Evolutionary conservation across 2,329 filamentous ascomycete genomes (phyloP), one percentile per base, ranked within the genome.

Genomic region (Myriangium duriaei): DNA sequence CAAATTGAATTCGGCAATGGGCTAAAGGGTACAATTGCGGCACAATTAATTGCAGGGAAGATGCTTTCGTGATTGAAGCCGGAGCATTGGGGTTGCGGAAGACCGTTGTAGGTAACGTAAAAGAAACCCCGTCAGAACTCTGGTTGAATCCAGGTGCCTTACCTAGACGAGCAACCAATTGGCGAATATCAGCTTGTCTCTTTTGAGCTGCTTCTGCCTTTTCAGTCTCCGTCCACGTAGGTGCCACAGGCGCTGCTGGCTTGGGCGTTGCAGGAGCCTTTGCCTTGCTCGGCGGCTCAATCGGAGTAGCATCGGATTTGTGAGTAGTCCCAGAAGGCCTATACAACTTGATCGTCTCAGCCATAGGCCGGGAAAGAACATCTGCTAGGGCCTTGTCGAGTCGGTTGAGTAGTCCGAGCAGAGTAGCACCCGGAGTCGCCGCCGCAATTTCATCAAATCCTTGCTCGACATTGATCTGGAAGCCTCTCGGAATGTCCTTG

Each of bases 81-180:
- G 79, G 81, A 55, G 87, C 80, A 18, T 69, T 63, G 1, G 76
- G 79, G 44, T 77, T 81, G 19, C 74, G 71, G 52, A 81, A 91
- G 21, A 74, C 57, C 1, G 74, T 67, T 36, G 80, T 16, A 1
- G 82, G 79, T 5, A 88, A 67, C 2, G 72, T 79, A 53, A 80
- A 88, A 11, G 74, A 69, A 42, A 79, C 65, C 1, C 79, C 81
- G 56, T 87, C 80, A 18, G 69, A 63, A 1, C 76, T 78, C 45
- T 78, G 81, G 18, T 74, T 71, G 52, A 81, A 91, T 24, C 74
- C 57, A 1, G 74, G 67, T 34, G 80, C 54, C 46, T 79, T 69
- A 11, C 79, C 73, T 66, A 91, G 76, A 19, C 83, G 74, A 17
- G 81, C 71, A 59, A 87, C 81, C 1, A 91, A 67, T 51, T 86